phyloP scores from a whole-genome alignment of 768 basidiomycete genomes.

The Auriscalpium vulgare region DNA sequence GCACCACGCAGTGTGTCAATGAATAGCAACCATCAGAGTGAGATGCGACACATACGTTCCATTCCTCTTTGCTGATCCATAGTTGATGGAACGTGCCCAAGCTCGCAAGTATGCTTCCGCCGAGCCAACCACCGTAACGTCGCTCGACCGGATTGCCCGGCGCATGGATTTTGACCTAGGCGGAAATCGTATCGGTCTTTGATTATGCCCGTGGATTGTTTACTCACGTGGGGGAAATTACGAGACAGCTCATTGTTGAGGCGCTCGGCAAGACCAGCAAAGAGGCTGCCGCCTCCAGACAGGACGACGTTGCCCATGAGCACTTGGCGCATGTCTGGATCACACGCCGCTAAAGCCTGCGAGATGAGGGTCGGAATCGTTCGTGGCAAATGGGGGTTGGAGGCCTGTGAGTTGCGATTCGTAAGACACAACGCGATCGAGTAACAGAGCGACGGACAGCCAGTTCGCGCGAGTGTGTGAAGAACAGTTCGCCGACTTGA shows the following conservation, averaged over 20 bases:
- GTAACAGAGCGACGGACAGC: conserved; percentile 14
- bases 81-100: conserved; percentile 97
- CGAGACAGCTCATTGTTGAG: conserved; percentile 68
- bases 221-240: conserved; percentile 71
- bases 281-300: conserved; percentile 87
- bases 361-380: conserved; percentile 69
- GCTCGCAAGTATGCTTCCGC: conserved; percentile 90
- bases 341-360: conserved; percentile 75
- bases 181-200: background rate
- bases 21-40: background rate
- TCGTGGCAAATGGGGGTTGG: conserved; percentile 66
- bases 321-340: conserved; percentile 85
- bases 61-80: conserved; percentile 92
- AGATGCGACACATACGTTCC: conserved; percentile 52
- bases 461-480: conserved; percentile 50
- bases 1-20: background rate
- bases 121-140: conserved; percentile 90
- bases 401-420: conserved; percentile 24
- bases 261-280: conserved; percentile 81
- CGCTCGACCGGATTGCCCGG: conserved; percentile 88
- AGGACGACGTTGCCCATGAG: conserved; percentile 91
- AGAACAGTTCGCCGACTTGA: conserved; percentile 83
- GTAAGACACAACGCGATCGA: background rate
- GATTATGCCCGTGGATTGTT: background rate
- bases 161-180: conserved; percentile 84